Conservation (phyloP, 192 early-diverging fungal genomes). For the Backusella tarrabulga region DNA sequence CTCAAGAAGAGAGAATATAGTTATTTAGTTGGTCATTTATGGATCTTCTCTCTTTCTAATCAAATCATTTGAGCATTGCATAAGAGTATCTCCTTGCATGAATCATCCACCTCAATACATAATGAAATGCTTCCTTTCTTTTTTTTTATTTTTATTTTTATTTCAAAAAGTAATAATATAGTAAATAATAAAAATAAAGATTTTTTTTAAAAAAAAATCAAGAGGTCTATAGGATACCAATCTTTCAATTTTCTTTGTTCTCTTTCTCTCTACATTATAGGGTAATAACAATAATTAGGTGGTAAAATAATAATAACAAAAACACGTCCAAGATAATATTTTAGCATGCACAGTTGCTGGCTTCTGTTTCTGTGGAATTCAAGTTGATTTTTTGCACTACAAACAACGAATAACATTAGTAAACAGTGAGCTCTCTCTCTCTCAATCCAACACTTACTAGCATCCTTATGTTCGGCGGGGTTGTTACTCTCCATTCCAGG, state of each 20-base stretch:
- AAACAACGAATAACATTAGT: neutral
- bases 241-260: neutral
- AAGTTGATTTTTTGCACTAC: constrained; percentile 40
- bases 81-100: neutral
- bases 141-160: neutral
- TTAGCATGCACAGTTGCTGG: constrained; percentile 35
- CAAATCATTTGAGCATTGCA: neutral
- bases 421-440: neutral
- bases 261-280: neutral
- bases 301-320: neutral
- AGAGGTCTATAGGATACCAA: neutral
- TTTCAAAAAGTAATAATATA: neutral
- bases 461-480: constrained; percentile 47
- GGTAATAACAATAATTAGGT: neutral
- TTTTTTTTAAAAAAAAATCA: neutral
- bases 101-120: neutral
- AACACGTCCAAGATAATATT: neutral
- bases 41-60: neutral
- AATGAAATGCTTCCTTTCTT: too few species aligned
- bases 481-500: constrained; percentile 76
- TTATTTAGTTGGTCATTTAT: neutral
- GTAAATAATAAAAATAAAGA: neutral
- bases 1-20: too few species aligned
- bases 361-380: constrained; percentile 26
- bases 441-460: constrained; percentile 22